Evolutionary conservation across 2,329 filamentous ascomycete genomes (phyloP).

Genomic region (Trichoderma endophyticum): DNA sequence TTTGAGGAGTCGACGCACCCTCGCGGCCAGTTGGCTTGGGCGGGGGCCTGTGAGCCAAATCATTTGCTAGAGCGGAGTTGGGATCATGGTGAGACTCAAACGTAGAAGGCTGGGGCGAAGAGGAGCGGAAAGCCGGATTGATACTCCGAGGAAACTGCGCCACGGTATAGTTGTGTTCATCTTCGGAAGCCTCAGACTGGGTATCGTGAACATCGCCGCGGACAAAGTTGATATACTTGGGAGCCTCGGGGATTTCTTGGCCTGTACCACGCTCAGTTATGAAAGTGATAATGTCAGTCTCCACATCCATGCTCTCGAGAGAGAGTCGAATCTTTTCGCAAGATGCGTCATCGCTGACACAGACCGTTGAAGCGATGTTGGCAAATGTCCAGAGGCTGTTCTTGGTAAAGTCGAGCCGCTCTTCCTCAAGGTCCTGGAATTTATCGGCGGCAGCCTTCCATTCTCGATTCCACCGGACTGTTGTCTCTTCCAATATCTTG

Average conservation of each 20-base stretch:
- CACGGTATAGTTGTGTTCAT: slow-evolving; percentile 79
- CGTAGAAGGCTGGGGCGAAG: slow-evolving; percentile 89
- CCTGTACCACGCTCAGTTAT: slow-evolving; percentile 88
- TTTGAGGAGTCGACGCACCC: slow-evolving; percentile 51
- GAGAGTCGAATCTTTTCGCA: slow-evolving; percentile 95
- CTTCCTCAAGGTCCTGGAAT: slow-evolving; percentile 98
- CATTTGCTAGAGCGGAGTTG: slow-evolving; percentile 66
- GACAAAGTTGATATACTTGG: slow-evolving; percentile 98
- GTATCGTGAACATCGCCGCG: slow-evolving; percentile 80
- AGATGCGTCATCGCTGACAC: slow-evolving; percentile 92
- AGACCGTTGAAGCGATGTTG: slow-evolving; percentile 95
- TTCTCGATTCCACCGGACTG: slow-evolving; percentile 91
- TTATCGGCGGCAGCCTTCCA: slow-evolving; percentile 99
- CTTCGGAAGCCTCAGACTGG: slow-evolving; percentile 78
- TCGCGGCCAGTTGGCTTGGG: slow-evolving; percentile 48
- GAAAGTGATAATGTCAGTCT: slow-evolving; percentile 87
- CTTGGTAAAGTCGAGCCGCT: slow-evolving; percentile 94
- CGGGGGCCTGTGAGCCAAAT: slow-evolving; percentile 59
- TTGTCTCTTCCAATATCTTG: slow-evolving; percentile 92
- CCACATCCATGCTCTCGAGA: slow-evolving; percentile 92
- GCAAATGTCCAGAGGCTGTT: slow-evolving; percentile 97
- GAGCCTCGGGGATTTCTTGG: slow-evolving; percentile 94
- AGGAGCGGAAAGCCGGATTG: slow-evolving; percentile 93
- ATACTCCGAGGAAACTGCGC: slow-evolving; percentile 94
- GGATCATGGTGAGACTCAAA: slow-evolving; percentile 92